Evolutionary conservation across 306 rosid species (phyloP).

Genomic region (Rubus parviflorus): DNA sequence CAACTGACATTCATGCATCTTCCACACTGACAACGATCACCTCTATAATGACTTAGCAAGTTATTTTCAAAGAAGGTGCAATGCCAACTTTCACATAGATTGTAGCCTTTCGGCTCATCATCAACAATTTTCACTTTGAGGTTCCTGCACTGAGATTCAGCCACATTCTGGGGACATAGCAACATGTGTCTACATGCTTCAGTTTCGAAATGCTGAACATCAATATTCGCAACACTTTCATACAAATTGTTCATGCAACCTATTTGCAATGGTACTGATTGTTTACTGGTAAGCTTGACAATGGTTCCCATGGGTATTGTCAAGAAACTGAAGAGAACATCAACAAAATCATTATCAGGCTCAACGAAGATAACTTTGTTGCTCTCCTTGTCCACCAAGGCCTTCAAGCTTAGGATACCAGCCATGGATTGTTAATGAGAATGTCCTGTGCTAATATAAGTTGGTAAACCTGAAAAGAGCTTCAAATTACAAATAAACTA

Average conservation of each 20-base stretch:
- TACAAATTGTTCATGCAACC: slow-evolving; percentile 6
- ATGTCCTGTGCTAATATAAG: too few species aligned
- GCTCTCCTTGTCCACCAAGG: neutral
- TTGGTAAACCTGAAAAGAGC: neutral
- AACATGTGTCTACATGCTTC: neutral
- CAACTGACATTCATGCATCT: too few species aligned
- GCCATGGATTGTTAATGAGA: neutral
- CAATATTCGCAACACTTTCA: neutral
- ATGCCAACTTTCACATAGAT: neutral
- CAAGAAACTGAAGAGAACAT: slow-evolving; percentile 5
- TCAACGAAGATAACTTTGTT: neutral
- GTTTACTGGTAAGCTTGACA: neutral
- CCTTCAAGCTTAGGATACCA: neutral
- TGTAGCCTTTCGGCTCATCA: neutral
- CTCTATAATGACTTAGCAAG: neutral
- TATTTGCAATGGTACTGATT: neutral
- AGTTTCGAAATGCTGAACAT: neutral
- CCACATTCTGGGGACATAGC: neutral
- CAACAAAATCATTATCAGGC: neutral
- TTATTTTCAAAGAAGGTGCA: neutral
- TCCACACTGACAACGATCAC: slow-evolving; percentile 5
- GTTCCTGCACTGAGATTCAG: neutral
- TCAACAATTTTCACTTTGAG: neutral
- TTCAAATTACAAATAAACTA: neutral
- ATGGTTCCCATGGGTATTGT: neutral